A percentile compares a stretch with the other conserved stretches of the same genome.
phyloP scores from a whole-genome alignment of 805 yeast species.

The Yarrowia deformans region DNA sequence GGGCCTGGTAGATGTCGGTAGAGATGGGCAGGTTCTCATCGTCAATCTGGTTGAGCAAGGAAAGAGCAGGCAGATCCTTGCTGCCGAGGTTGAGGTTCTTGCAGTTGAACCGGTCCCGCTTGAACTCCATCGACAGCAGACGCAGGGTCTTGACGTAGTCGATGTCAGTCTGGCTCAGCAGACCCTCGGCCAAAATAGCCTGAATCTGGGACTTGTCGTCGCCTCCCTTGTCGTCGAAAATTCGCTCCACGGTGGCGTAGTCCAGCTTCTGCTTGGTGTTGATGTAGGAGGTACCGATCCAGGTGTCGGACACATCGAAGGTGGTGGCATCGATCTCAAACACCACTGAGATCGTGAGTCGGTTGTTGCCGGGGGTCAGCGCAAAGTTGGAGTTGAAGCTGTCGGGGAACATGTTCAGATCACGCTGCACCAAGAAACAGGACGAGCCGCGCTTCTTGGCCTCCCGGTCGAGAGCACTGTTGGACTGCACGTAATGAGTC shows the following conservation, averaged over 20 bases:
- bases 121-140: constrained; percentile 70
- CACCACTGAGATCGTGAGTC: constrained; percentile 76
- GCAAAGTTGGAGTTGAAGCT: constrained; percentile 63
- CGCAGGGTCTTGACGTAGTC: constrained; percentile 71
- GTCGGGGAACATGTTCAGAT: constrained; percentile 71
- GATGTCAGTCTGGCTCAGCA: constrained; percentile 61
- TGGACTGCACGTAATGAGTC: constrained; percentile 71
- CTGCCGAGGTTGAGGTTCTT: constrained; percentile 54
- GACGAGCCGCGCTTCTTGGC: constrained; percentile 90
- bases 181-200: constrained; percentile 31
- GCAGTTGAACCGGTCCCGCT: constrained; percentile 63
- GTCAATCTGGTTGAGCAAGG: constrained; percentile 80
- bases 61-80: constrained; percentile 58
- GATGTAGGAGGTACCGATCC: constrained; percentile 76
- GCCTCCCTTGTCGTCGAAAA: constrained; percentile 39
- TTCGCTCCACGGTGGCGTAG: constrained; percentile 41
- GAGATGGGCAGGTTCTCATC: constrained; percentile 80
- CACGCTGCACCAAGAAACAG: constrained; percentile 82
- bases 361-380: constrained; percentile 64
- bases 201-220: constrained; percentile 23
- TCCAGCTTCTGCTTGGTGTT: constrained; percentile 62
- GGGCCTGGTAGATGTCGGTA: constrained; percentile 70
- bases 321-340: constrained; percentile 78
- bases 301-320: constrained; percentile 75
- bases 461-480: constrained; percentile 82